Base-by-base conservation (phyloP, 2,329 filamentous ascomycete genomes). In the Torrubiella hemipterigena region DNA sequence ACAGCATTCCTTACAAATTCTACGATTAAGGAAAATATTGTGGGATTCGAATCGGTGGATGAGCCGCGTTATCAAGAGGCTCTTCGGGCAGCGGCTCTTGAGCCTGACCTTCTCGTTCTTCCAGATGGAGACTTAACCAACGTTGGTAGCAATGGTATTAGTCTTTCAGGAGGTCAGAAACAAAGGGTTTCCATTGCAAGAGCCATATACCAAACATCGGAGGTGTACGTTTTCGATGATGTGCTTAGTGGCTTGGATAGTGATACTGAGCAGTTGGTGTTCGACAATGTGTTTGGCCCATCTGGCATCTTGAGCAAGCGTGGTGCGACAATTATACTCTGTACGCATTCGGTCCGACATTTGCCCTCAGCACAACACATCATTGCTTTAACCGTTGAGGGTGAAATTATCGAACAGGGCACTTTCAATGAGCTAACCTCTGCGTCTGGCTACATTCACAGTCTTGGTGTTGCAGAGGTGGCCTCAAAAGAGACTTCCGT, bases 291-390 rank as follows among this genome's bases (percentile, higher is more conserved):
- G 0, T 52, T 59, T 22, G 50, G 51, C 0, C 22, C 42, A 4
- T 41, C 38, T 3, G 51, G 54, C 1, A 29, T 42, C 6, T 32
- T 56, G 2, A 48, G 51, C 13, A 45, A 42, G 6, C 39, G 53
- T 7, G 48, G 51, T 0, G 48, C 48, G 2, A 67, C 63, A 2
- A 55, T 58, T 1, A 34, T 71, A 1, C 44, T 70, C 2, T 47
- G 52, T 25, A 55, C 48, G 1, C 53, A 56, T 27, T 49, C 51
- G 0, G 39, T 54, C 3, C 41, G 44, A 0, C 45, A 50, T 28
- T 32, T 60, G 4, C 48, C 51, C 0, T 40, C 42, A 23, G 59
- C 49, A 33, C 60, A 70, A 25, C 58, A 65, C 18, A 59, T 71
- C 5, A 56, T 71, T 22, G 61, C 58, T 0, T 52, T 72, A 0